Percentiles rank a stretch among this genome's conserved stretches.
Conservation (phyloP, 257 asterid genomes). For the Hygrophila difformis region DNA sequence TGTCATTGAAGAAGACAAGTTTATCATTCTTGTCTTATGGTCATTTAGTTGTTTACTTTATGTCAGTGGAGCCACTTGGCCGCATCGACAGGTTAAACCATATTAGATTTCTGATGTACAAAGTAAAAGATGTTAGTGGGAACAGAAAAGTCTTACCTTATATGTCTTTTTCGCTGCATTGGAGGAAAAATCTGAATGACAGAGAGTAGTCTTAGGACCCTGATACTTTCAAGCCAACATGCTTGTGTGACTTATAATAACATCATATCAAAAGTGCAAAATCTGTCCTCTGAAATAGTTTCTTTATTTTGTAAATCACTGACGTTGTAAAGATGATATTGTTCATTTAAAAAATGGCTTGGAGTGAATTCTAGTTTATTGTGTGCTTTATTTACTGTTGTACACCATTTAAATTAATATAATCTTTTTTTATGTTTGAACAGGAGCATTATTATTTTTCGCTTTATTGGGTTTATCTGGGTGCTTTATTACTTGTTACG, state of each 20-base stretch:
- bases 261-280: not conserved
- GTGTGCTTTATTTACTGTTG: conserved; percentile 4
- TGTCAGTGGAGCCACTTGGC: not conserved
- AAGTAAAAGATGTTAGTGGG: not conserved
- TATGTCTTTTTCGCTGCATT: not conserved
- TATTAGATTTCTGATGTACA: not conserved
- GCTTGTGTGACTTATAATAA: not conserved
- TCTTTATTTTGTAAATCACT: not conserved
- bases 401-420: not conserved
- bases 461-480: conserved; percentile 91
- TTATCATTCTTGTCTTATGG: not conserved
- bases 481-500: conserved; percentile 92
- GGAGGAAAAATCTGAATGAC: not conserved
- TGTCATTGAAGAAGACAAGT: not conserved
- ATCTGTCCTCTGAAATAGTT: not conserved
- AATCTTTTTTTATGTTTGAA: conserved; percentile 8
- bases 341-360: not conserved
- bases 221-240: not conserved
- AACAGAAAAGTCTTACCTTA: not conserved
- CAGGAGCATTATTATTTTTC: conserved; percentile 89
- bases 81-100: too few species aligned
- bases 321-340: not conserved
- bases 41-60: not conserved
- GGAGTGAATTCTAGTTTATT: not conserved
- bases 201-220: not conserved